Percentiles rank a stretch among this genome's conserved stretches.
Conservation (phyloP, 441 rosid genomes). For the Croton setiger region DNA sequence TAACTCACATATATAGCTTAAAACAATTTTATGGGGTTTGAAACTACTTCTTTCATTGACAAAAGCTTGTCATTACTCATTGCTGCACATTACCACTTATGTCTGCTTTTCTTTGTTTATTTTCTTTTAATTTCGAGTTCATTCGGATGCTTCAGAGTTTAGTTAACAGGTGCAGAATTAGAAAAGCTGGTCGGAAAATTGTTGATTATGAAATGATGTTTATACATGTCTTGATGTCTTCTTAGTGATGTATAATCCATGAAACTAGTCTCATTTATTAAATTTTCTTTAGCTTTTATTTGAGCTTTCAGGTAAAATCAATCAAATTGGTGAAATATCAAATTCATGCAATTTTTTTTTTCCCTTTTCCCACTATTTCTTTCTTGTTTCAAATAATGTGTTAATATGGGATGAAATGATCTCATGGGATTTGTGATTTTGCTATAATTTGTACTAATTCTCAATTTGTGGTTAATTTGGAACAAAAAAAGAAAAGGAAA, state of each 20-base stretch:
- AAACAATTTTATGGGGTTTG: constrained; percentile 10
- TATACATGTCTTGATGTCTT: background rate
- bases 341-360: too few species aligned
- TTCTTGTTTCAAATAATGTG: too few species aligned
- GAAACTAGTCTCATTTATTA: background rate
- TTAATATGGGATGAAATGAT: too few species aligned
- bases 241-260: background rate
- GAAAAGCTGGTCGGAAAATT: constrained; percentile 1
- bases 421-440: too few species aligned
- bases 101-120: background rate
- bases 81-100: background rate
- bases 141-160: constrained; percentile 17
- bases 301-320: too few species aligned
- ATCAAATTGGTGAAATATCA: too few species aligned
- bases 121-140: constrained; percentile 4
- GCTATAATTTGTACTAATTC: too few species aligned
- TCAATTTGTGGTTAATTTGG: too few species aligned
- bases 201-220: background rate
- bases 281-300: background rate
- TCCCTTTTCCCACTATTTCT: too few species aligned
- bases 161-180: constrained; percentile 11
- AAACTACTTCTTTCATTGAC: constrained; percentile 8
- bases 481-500: too few species aligned
- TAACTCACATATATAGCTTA: constrained; percentile 9
- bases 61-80: background rate